phyloP scores from a whole-genome alignment of 2,329 filamentous ascomycete genomes.

The Penicillium sp. region DNA sequence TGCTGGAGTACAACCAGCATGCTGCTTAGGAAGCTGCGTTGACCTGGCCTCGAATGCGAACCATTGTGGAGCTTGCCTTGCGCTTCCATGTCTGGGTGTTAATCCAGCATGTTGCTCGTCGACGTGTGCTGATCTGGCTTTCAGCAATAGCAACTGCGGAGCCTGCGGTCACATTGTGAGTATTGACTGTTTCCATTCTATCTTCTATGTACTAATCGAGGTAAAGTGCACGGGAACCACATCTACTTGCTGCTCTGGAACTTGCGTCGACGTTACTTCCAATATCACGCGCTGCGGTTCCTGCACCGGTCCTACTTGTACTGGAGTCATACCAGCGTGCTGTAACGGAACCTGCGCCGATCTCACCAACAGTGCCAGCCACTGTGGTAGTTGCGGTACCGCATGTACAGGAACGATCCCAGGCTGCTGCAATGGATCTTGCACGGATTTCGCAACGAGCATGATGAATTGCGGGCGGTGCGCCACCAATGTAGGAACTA shows the following conservation, averaged over 20 bases:
- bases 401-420: constrained; percentile 8
- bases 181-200: neutral
- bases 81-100: constrained; percentile 7
- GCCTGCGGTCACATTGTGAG: constrained; percentile 1
- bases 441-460: constrained; percentile 6
- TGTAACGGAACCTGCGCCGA: constrained; percentile 4
- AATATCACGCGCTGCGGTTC: constrained; percentile 8
- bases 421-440: constrained; percentile 8
- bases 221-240: constrained; percentile 4
- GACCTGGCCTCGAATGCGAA: constrained; percentile 2
- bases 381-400: constrained; percentile 14
- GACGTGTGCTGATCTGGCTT: constrained; percentile 7
- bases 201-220: neutral
- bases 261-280: constrained; percentile 7
- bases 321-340: neutral
- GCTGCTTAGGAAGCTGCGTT: constrained; percentile 8
- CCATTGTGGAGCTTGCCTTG: constrained; percentile 8
- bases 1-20: constrained; percentile 7
- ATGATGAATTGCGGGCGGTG: constrained; percentile 9
- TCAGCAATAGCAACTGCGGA: constrained; percentile 6
- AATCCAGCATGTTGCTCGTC: constrained; percentile 9
- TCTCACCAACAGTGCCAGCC: constrained; percentile 5
- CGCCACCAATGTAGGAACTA: constrained; percentile 3
- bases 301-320: neutral
- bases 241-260: constrained; percentile 13